A percentile compares a stretch with the other conserved stretches of the same genome.
Evolutionary conservation across 1,284 basidiomycete species (phyloP).

Genomic region (Schizophyllum commune): DNA sequence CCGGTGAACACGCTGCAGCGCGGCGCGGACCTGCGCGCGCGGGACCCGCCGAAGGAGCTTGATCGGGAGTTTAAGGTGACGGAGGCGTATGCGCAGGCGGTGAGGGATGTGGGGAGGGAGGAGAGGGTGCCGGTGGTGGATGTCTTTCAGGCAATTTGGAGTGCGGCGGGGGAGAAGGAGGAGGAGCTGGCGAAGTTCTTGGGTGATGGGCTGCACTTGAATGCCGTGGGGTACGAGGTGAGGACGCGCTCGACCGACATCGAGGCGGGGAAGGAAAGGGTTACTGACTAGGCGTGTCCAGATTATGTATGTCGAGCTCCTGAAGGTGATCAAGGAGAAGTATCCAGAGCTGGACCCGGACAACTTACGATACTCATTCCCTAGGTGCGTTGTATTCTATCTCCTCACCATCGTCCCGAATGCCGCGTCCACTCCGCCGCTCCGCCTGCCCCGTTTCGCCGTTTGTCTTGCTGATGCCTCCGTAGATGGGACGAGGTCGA

Average conservation of each 20-base stretch:
- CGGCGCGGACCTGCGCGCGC: constrained; percentile 34
- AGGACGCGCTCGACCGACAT: constrained; percentile 13
- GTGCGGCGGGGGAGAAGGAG: constrained; percentile 55
- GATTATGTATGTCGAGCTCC: constrained; percentile 61
- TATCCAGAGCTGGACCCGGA: constrained; percentile 69
- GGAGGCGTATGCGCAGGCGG: constrained; percentile 62
- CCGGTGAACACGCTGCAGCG: constrained; percentile 66
- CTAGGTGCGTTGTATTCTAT: constrained; percentile 30
- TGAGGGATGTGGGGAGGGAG: constrained; percentile 48
- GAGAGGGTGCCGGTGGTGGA: constrained; percentile 54
- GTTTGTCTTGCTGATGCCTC: neutral
- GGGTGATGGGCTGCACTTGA: constrained; percentile 75
- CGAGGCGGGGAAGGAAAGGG: neutral
- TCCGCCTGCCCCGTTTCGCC: neutral
- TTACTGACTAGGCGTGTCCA: constrained; percentile 20
- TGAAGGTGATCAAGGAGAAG: constrained; percentile 44
- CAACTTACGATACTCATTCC: constrained; percentile 44
- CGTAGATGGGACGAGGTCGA: neutral
- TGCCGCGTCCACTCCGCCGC: too few relatives aligned
- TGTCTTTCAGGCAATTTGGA: constrained; percentile 61
- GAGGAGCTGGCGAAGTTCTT: constrained; percentile 41
- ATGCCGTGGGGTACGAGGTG: constrained; percentile 62
- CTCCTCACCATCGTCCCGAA: too few relatives aligned
- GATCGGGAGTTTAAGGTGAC: constrained; percentile 60
- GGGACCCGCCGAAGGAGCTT: constrained; percentile 35